Evolutionary conservation across 306 rosid species (phyloP), one percentile per base, ranked within the genome.

Genomic region (Cucurbita maxima): DNA sequence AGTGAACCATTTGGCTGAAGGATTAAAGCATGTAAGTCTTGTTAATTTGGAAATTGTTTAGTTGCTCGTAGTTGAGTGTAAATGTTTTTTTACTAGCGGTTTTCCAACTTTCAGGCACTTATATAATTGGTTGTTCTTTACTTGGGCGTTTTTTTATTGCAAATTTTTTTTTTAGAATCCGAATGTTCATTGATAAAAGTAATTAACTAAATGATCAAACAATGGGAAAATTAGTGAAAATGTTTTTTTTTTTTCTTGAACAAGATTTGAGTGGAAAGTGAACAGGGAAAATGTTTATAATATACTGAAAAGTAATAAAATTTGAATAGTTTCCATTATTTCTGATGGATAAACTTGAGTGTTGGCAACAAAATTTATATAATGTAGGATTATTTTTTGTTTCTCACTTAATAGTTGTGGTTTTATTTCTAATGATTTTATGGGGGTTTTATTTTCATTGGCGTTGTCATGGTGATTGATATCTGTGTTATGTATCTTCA

Each of bases 1-100:
- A 75, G 99, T 95, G 85, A 95, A 95, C 88, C 99, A 95, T 86
- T 83, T 95, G 85, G 91, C 86, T 66, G 99, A 95, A 88, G 99
- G 99, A 73, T 79, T 95, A 76, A 91, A 95, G 80, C 97, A 95
- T 82, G 99, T 95, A 82, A 89, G 97, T 82, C 45, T 1, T 30
- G 4, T 58, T 58, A n/a, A 19, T 74, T 40, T 72, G 44, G 71
- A 62, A 52, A 22, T 72, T 47, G 11, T 5, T 76, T 61, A 52
- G 18, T 19, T 38, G 48, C 62, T 36, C 25, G 13, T 14, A 70
- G 74, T 50, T 48, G 44, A 48, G 12, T 50, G 41, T 20, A 20
- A 15, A 68, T 25, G 47, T 64, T 41, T 1, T 10, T 69, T 69
- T 25, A 47, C 38, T 45, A 47, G 12, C 7, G 15, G 16, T 16